Evolutionary conservation across 108 stramenopile genomes (phyloP).

Genomic region (Nannochloropsis granulata): DNA sequence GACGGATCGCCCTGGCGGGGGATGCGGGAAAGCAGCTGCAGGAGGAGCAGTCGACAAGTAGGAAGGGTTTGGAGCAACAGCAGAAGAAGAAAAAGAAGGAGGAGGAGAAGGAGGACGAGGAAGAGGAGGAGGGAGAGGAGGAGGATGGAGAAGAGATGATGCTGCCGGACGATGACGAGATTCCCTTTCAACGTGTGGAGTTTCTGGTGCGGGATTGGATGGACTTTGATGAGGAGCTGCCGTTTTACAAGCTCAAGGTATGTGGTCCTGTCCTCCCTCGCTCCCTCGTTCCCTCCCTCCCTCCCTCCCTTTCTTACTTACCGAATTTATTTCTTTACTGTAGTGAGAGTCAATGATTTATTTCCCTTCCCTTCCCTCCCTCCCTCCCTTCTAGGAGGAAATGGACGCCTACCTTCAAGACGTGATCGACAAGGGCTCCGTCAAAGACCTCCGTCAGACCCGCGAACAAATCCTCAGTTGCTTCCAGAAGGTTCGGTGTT

Average conservation of each 20-base stretch:
- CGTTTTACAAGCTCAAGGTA: slow-evolving; percentile 35
- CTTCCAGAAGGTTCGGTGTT: slow-evolving; percentile 72
- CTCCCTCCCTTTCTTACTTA: neutral
- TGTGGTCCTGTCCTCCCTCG: neutral
- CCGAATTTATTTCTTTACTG: neutral
- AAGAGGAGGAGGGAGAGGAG: neutral
- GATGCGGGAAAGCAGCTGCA: neutral
- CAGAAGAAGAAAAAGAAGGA: slow-evolving; percentile 22
- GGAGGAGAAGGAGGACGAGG: slow-evolving; percentile 13
- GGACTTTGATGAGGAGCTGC: slow-evolving; percentile 50
- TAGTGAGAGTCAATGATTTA: slow-evolving; percentile 24
- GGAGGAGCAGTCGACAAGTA: slow-evolving; percentile 28
- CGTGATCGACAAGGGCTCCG: slow-evolving; percentile 58
- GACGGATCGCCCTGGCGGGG: slow-evolving; percentile 63
- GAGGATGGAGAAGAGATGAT: neutral
- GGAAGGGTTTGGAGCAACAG: slow-evolving; percentile 14
- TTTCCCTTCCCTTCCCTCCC: neutral
- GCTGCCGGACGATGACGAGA: slow-evolving; percentile 28
- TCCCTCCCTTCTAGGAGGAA: slow-evolving; percentile 54
- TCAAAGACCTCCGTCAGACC: slow-evolving; percentile 54
- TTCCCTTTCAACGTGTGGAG: slow-evolving; percentile 87
- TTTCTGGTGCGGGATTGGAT: slow-evolving; percentile 98
- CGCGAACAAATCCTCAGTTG: slow-evolving; percentile 77
- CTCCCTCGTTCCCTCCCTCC: neutral
- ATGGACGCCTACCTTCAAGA: slow-evolving; percentile 66